phyloP scores from a whole-genome alignment of 768 basidiomycete species.

The Cystofilobasidium ferigula region DNA sequence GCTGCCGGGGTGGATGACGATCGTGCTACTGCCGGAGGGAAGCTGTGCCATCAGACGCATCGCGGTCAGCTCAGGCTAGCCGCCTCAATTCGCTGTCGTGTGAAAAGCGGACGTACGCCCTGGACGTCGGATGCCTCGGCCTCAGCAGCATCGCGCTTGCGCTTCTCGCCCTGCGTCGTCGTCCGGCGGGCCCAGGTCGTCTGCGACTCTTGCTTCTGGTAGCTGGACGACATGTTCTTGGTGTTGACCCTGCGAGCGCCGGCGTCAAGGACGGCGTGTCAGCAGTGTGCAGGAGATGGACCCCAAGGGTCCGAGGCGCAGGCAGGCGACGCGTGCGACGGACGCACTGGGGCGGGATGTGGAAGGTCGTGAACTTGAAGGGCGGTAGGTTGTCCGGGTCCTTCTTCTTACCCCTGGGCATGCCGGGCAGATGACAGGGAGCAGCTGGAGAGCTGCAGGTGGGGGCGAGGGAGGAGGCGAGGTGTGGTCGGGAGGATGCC shows the following conservation, averaged over 20 bases:
- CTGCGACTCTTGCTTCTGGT: constrained; percentile 65
- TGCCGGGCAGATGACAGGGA: not conserved
- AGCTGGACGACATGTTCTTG: constrained; percentile 65
- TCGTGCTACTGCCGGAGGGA: constrained; percentile 21
- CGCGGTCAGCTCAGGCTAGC: constrained; percentile 31
- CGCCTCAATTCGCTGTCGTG: not conserved
- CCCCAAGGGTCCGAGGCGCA: not conserved
- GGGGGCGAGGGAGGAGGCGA: not conserved
- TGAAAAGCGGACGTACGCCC: constrained; percentile 28
- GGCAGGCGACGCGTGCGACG: constrained; percentile 16
- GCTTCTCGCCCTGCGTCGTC: constrained; percentile 42
- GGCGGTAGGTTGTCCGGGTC: constrained; percentile 18
- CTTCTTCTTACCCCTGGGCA: constrained; percentile 13
- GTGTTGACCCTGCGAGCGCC: constrained; percentile 52
- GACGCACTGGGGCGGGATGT: constrained; percentile 62
- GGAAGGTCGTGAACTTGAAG: constrained; percentile 65
- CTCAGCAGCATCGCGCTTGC: constrained; percentile 36
- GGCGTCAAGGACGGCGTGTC: no score
- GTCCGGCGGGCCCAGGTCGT: constrained; percentile 52
- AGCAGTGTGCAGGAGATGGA: not conserved
- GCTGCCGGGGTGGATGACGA: constrained; percentile 42
- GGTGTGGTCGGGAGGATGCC: no score
- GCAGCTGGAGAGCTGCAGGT: not conserved
- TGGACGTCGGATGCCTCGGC: constrained; percentile 36
- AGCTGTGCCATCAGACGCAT: not conserved